Percentiles rank a stretch among this genome's conserved stretches.
phyloP scores from a whole-genome alignment of 2,329 filamentous ascomycete genomes.

The Emergomyces orientalis region DNA sequence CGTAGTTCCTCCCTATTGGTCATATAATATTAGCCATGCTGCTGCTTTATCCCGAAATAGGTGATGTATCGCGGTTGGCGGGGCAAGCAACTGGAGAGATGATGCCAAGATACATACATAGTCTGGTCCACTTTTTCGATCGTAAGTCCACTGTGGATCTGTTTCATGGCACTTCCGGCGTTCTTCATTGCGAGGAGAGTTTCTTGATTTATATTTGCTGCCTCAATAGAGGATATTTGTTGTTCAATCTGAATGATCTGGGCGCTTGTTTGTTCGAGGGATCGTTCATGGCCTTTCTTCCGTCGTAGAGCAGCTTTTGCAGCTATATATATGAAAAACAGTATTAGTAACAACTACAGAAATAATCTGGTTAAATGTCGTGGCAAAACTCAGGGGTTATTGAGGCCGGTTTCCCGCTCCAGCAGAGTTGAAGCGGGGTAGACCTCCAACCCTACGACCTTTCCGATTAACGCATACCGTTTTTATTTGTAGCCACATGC shows the following conservation, averaged over 20 bases:
- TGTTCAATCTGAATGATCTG: conserved; percentile 90
- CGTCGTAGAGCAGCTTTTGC: conserved; percentile 82
- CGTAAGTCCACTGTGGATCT: conserved; percentile 82
- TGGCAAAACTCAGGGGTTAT: not conserved
- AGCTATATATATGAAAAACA: conserved; percentile 44
- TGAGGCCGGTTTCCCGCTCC: not conserved
- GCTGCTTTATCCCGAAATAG: not conserved
- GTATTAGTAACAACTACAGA: conserved; percentile 4
- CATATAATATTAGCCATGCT: conserved; percentile 2
- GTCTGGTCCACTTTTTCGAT: conserved; percentile 91
- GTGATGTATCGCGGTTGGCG: too few relatives aligned
- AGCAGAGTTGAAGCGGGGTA: not conserved
- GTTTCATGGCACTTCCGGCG: conserved; percentile 81
- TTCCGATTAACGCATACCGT: conserved; percentile 50
- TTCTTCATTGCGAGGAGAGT: conserved; percentile 90
- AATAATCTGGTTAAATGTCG: not conserved
- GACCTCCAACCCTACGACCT: not conserved
- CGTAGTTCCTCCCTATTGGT: conserved; percentile 68
- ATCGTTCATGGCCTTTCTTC: conserved; percentile 91
- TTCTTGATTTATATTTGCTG: conserved; percentile 97
- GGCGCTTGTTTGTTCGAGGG: conserved; percentile 77
- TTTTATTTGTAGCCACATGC: conserved; percentile 82
- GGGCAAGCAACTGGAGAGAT: not conserved
- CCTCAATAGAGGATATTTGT: conserved; percentile 94
- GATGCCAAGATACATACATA: conserved; percentile 55